Percentiles rank a stretch among this genome's conserved stretches.
phyloP scores from a whole-genome alignment of 495 filamentous ascomycete species.

The Penicillium chermesinum region DNA sequence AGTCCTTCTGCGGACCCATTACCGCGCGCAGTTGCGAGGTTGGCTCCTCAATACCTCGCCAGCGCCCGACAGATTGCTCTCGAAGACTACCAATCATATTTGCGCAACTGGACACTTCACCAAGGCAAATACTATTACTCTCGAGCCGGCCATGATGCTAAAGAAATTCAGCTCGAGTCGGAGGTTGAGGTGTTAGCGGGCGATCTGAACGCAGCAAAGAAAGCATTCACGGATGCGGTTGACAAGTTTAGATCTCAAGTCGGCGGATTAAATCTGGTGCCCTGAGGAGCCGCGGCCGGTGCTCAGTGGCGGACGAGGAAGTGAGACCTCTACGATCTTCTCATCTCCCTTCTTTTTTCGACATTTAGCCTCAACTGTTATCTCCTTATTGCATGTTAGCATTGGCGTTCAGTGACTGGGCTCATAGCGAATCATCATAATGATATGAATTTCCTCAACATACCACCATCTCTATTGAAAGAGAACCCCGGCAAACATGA shows the following conservation, averaged over 20 bases:
- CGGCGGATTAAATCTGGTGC: background rate
- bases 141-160: conserved; percentile 30
- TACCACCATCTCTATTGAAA: too few relatives aligned
- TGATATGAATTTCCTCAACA: too few relatives aligned
- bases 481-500: too few relatives aligned
- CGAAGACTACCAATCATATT: conserved; percentile 35
- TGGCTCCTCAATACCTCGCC: conserved; percentile 18
- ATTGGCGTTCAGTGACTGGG: background rate
- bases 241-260: conserved; percentile 10
- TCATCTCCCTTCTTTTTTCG: too few relatives aligned
- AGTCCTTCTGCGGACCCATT: background rate
- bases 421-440: background rate
- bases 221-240: conserved; percentile 19
- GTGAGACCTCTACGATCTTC: too few relatives aligned
- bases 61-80: conserved; percentile 25
- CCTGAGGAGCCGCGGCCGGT: background rate
- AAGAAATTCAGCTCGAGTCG: conserved; percentile 29
- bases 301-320: too few relatives aligned
- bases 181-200: conserved; percentile 18
- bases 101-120: conserved; percentile 36
- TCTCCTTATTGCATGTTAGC: background rate
- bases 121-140: conserved; percentile 40
- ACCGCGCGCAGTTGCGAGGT: background rate
- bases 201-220: conserved; percentile 8
- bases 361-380: background rate